Evolutionary conservation across 2,329 filamentous ascomycete species (phyloP).

Genomic region (Aspergillus carbonarius): DNA sequence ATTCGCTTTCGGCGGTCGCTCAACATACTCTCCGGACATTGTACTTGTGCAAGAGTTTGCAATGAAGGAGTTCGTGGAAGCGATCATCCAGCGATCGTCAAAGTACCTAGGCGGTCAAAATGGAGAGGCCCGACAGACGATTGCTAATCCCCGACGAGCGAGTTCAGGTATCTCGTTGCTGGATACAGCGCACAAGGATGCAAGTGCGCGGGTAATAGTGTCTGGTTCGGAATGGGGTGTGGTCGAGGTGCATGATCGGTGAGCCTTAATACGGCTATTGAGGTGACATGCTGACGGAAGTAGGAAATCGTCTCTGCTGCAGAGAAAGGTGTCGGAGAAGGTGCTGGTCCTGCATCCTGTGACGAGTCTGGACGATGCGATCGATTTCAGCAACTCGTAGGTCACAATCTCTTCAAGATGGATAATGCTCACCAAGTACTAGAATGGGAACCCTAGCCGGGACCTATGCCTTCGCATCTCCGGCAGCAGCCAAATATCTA

Average conservation of each 20-base stretch:
- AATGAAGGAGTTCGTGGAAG: slow-evolving; percentile 55
- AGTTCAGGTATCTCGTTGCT: slow-evolving; percentile 13
- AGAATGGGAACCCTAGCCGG: slow-evolving; percentile 42
- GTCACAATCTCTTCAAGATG: neutral
- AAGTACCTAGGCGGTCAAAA: slow-evolving; percentile 25
- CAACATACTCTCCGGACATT: slow-evolving; percentile 62
- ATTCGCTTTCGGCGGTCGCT: slow-evolving; percentile 56
- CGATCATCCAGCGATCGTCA: slow-evolving; percentile 42
- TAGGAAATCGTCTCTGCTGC: slow-evolving; percentile 28
- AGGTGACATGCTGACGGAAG: slow-evolving; percentile 14
- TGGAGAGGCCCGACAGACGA: slow-evolving; percentile 20
- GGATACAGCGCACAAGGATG: slow-evolving; percentile 23
- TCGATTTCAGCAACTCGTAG: slow-evolving; percentile 47
- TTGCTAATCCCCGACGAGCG: slow-evolving; percentile 16
- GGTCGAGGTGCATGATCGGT: slow-evolving; percentile 31
- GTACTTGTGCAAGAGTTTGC: slow-evolving; percentile 65
- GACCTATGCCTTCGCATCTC: slow-evolving; percentile 54
- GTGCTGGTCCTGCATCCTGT: slow-evolving; percentile 50
- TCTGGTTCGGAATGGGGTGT: slow-evolving; percentile 32
- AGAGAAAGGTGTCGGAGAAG: slow-evolving; percentile 43
- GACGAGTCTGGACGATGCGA: slow-evolving; percentile 55
- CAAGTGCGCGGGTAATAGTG: slow-evolving; percentile 29
- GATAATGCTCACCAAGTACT: neutral
- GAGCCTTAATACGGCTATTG: neutral
- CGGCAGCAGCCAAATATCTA: slow-evolving; percentile 58